Conservation (phyloP, 2,329 filamentous ascomycete species). For the Myrmaecium sp. region DNA sequence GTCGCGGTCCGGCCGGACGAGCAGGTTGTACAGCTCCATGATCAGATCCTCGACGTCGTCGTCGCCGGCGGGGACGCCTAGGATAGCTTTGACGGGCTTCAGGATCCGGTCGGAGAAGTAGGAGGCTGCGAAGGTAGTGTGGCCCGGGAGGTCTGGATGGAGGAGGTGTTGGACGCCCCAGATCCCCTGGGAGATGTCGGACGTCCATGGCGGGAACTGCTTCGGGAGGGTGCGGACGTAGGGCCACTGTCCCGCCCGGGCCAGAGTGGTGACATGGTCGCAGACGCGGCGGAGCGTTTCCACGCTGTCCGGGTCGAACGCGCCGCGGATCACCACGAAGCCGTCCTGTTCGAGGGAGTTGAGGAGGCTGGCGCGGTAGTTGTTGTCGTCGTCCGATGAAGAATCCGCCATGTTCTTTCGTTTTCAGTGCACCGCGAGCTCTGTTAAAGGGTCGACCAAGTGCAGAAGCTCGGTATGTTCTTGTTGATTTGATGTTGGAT, state of each 20-base stretch:
- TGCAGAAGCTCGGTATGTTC: too few species aligned
- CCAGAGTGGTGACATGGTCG: constrained; percentile 37
- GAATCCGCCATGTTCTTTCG: too few species aligned
- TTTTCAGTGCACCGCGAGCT: too few species aligned
- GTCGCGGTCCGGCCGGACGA: constrained; percentile 52
- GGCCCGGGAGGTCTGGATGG: constrained; percentile 50
- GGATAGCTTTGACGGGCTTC: constrained; percentile 29
- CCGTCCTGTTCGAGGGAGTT: constrained; percentile 50
- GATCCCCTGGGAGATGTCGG: constrained; percentile 46
- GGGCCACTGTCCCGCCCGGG: constrained; percentile 60
- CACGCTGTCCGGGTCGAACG: constrained; percentile 42
- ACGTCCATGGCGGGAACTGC: constrained; percentile 76
- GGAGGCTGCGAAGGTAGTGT: constrained; percentile 42
- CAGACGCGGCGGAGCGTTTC: constrained; percentile 43
- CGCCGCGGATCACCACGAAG: constrained; percentile 54
- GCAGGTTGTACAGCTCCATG: constrained; percentile 78
- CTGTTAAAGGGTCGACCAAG: too few species aligned
- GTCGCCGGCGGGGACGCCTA: constrained; percentile 31
- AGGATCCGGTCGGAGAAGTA: constrained; percentile 49
- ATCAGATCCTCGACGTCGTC: constrained; percentile 49
- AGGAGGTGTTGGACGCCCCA: constrained; percentile 83
- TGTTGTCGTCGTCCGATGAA: too few species aligned
- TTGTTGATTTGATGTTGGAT: too few species aligned
- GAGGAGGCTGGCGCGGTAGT: constrained; percentile 24
- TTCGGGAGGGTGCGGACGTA: constrained; percentile 72